Conservation (phyloP, 345 rosid genomes). For the Lumnitzera littorea region DNA sequence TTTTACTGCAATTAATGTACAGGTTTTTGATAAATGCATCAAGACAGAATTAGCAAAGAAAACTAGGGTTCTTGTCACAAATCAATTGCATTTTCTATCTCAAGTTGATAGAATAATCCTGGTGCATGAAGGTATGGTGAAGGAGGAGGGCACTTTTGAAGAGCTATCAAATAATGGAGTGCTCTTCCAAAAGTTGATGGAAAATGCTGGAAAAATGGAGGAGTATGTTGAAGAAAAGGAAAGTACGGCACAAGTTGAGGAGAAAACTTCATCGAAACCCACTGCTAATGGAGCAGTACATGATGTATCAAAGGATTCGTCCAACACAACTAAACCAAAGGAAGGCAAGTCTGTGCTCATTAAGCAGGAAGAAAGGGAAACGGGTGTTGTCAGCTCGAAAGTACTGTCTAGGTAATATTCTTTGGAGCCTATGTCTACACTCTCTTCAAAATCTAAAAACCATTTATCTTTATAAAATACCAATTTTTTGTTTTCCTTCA, state of each 20-base stretch:
- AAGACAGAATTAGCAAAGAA: constrained; percentile 69
- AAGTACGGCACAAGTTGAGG: constrained; percentile 38
- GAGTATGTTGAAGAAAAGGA: constrained; percentile 65
- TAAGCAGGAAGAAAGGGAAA: constrained; percentile 96
- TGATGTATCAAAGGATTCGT: constrained; percentile 32
- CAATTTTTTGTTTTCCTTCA: too few species aligned
- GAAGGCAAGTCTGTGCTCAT: constrained; percentile 84
- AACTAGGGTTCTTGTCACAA: constrained; percentile 98
- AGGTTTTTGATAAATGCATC: constrained; percentile 96
- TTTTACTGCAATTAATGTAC: constrained; percentile 10
- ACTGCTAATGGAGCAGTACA: constrained; percentile 47
- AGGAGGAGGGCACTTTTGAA: constrained; percentile 97
- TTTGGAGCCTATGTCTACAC: background rate
- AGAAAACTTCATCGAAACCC: constrained; percentile 31
- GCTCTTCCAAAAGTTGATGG: constrained; percentile 85
- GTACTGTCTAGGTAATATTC: constrained; percentile 61
- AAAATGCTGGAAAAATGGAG: constrained; percentile 99
- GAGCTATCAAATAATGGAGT: constrained; percentile 63
- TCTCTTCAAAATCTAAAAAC: too few species aligned
- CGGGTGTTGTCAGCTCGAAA: constrained; percentile 81
- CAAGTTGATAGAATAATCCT: constrained; percentile 89
- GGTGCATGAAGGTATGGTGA: constrained; percentile 84
- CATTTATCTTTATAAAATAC: too few species aligned
- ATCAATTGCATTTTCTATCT: constrained; percentile 96
- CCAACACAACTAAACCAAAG: constrained; percentile 34